Base-by-base conservation (phyloP, 23 red algal species). In the Gracilaria gracilis region DNA sequence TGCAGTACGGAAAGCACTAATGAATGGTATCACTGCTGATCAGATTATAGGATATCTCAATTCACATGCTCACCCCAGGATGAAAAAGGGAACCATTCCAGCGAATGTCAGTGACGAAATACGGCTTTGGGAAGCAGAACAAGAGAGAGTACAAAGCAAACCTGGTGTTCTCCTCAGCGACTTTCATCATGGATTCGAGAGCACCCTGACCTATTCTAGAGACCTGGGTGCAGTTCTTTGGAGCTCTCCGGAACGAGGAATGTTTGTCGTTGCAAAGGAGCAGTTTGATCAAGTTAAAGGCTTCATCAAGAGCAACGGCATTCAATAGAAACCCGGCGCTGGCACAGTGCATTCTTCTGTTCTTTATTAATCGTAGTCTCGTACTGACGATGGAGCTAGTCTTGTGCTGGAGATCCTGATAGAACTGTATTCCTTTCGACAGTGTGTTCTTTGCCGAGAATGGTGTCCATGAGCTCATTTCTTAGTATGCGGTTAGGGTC, bases 21-120 rank as follows among this genome's bases (percentile, higher is more conserved):
- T 84, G 66, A 96, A 92, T 93, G 97, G 97, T 38, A 99, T 99
- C 92, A 95, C 93, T 61, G 97, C 88, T 71, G 86, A 94, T 85
- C 97, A 99, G 75, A 94, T 99, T 32, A 91, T 99, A 54, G 80
- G 84, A 79, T 99, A 90, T 89, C 85, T 99, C 39, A 92, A 93
- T 31, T 76, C 88, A 1, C 97, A 99, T 79, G 87, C 85, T 34
- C 91, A 96, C 50, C 84, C 93, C 21, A 53, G 81, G 36, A 93
- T 91, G 86, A 95, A 93, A 39, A 91, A 73, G 16, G 96, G 88
- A 36, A 71, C 40, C 36, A 90, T 99, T 40, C 97, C 97, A 14
- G 50, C 83, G 20, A 96, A 91, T 66, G 94, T 99, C 28, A 89
- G 79, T 66, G 94, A 99, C 75, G 87, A 96, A 83, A 91, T 99